Percentiles rank a stretch among this genome's conserved stretches.
Conservation (phyloP, 1,284 basidiomycete species). For the Psilocybe mexicana region DNA sequence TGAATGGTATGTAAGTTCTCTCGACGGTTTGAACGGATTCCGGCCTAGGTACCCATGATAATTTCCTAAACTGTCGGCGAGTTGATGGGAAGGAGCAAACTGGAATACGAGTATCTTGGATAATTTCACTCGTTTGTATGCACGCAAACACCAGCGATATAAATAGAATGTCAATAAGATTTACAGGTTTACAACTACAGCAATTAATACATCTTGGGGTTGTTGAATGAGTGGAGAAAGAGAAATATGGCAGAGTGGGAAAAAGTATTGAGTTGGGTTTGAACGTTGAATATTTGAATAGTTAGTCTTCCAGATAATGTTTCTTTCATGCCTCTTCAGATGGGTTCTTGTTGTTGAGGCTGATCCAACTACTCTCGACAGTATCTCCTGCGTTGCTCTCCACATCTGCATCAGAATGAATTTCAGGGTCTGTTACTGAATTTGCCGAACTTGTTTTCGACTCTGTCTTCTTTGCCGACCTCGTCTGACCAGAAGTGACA, state of each 20-base stretch:
- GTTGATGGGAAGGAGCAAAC: too few relatives aligned
- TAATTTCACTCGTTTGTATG: too few relatives aligned
- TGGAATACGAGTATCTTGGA: too few relatives aligned
- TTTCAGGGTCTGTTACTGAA: constrained; percentile 30
- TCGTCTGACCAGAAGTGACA: constrained; percentile 8
- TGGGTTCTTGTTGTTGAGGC: constrained; percentile 38
- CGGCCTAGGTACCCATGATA: background rate
- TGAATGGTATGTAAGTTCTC: background rate
- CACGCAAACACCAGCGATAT: too few relatives aligned
- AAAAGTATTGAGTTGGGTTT: background rate
- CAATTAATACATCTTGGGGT: too few relatives aligned
- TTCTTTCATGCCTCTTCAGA: constrained; percentile 8
- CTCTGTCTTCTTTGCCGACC: background rate
- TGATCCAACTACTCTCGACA: constrained; percentile 67
- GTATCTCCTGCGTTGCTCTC: constrained; percentile 62
- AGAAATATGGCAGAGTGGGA: background rate
- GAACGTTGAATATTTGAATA: background rate
- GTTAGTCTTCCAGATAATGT: background rate
- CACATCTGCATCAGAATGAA: constrained; percentile 58
- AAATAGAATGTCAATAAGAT: too few relatives aligned
- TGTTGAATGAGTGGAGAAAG: too few relatives aligned
- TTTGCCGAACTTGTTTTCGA: constrained; percentile 12
- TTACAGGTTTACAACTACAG: too few relatives aligned
- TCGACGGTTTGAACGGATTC: background rate
- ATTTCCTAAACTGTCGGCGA: background rate